phyloP scores from a whole-genome alignment of 1,139 yeast genomes.

The Candida sojae region DNA sequence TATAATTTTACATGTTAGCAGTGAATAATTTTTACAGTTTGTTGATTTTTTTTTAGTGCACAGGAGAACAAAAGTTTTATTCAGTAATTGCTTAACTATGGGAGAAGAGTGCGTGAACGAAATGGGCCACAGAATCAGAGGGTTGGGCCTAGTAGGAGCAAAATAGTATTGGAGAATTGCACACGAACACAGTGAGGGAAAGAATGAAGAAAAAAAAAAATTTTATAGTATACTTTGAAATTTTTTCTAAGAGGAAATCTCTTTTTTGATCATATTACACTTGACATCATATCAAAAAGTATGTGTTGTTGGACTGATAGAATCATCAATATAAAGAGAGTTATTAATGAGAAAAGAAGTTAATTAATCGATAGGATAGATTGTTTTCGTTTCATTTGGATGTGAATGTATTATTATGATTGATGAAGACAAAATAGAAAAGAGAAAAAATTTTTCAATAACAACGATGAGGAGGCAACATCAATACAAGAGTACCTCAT shows the following conservation, averaged over 20 bases:
- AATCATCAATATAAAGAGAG: not conserved
- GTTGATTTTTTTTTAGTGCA: not conserved
- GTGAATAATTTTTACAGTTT: not conserved
- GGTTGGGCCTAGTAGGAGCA: no score
- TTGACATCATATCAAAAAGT: slow-evolving; percentile 7
- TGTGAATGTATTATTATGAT: no score
- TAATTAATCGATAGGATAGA: no score
- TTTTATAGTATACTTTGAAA: not conserved
- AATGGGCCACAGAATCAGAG: no score
- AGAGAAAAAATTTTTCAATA: not conserved
- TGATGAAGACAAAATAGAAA: no score
- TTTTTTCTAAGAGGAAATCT: not conserved
- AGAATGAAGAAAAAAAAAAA: not conserved
- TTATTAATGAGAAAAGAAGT: not conserved
- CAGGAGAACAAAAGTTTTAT: not conserved
- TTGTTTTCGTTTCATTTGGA: no score
- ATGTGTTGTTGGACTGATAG: not conserved
- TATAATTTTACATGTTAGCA: not conserved
- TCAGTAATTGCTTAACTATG: not conserved
- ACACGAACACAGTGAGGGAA: not conserved
- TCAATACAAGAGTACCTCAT: not conserved
- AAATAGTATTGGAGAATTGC: no score
- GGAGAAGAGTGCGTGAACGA: not conserved
- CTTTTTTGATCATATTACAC: not conserved
- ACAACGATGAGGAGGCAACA: not conserved